Evolutionary conservation across 176 grass and related monocot species (phyloP).

Genomic region (Eragrostis curvula): DNA sequence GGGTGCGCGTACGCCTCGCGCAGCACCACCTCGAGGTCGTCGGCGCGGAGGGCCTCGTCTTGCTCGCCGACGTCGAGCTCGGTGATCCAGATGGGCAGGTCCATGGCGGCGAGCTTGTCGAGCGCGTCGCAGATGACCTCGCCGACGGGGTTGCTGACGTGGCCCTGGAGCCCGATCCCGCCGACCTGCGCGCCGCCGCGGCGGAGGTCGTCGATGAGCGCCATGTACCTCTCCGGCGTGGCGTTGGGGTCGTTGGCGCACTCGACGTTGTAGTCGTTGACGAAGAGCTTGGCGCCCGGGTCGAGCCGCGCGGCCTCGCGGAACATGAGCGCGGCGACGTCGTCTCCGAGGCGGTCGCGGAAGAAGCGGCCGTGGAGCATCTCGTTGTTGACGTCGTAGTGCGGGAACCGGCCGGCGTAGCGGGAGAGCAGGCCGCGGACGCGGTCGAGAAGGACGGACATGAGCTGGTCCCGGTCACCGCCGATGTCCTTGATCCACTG

Average conservation of each 20-base stretch:
- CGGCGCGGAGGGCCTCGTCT: conserved; percentile 61
- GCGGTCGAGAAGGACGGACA: too few relatives aligned
- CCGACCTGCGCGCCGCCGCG: conserved; percentile 60
- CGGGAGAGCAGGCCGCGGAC: conserved; percentile 69
- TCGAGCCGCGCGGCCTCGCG: too few relatives aligned
- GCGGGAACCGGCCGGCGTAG: conserved; percentile 65
- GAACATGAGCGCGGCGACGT: too few relatives aligned
- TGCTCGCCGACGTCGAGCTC: conserved; percentile 62
- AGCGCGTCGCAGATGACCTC: conserved; percentile 63
- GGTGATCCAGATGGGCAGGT: conserved; percentile 73
- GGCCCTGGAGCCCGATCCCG: conserved; percentile 65
- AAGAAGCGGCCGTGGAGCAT: conserved; percentile 79
- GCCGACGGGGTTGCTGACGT: conserved; percentile 56
- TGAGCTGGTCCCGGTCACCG: too few relatives aligned
- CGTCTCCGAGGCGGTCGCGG: too few relatives aligned
- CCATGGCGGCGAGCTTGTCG: conserved; percentile 59
- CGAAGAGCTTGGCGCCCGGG: conserved; percentile 58
- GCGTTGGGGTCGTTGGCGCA: conserved; percentile 48
- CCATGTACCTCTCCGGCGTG: conserved; percentile 69
- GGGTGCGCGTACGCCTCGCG: conserved; percentile 81
- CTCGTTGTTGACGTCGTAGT: conserved; percentile 91
- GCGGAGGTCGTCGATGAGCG: conserved; percentile 55
- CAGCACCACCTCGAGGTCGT: conserved; percentile 73
- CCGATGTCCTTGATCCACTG: too few relatives aligned
- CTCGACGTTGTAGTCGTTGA: conserved; percentile 85